Evolutionary conservation across 768 basidiomycete genomes (phyloP), one percentile per base, ranked within the genome.

Genomic region (Trametes maxima): DNA sequence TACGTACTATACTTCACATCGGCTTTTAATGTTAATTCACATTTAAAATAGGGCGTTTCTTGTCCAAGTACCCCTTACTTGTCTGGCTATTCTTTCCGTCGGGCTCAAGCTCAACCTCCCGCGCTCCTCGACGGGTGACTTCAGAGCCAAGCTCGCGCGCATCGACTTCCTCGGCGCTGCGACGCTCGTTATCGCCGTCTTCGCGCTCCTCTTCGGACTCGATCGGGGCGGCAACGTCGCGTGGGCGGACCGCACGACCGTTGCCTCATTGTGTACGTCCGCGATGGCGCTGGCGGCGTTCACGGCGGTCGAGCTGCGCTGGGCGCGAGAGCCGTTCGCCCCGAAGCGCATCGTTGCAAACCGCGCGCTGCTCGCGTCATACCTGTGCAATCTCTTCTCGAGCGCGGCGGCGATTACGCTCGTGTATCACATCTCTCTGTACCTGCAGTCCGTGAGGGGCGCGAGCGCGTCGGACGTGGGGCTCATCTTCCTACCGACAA

Each of bases 161-260:
- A 76, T 90, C 59, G 88, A 90, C 73, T 87, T 87, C 64, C 72
- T 74, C 4, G 88, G 88, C 17, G 84, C 86, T 0, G 42, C 80
- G 44, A 75, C 79, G 6, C 82, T 89, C 45, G 78, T 88, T 22
- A 54, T 80, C n/a, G 73, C 83, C 22, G 75, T 87, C 19, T 83
- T 85, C 70, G 74, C 76, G 66, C 77, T 89, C 3, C 80, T 89
- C 40, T 75, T 85, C 54, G 85, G 78, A 1, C 74, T 88, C 11
- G 85, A 88, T 63, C 67, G 67, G 24, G 75, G 75, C 44, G 74
- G 74, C 11, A 73, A 75, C 65, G 61, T 74, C 46, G 52, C 73
- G 2, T 74, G 73, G 73, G 7, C 13, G n/a, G 70, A 71, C 56
- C 54, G 13, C 6, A 28, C 65, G 57, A 73, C 73, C 13, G 42